Evolutionary conservation across 2,329 filamentous ascomycete genomes (phyloP), one percentile per base, ranked within the genome.

Genomic region (Alternaria arbusti): DNA sequence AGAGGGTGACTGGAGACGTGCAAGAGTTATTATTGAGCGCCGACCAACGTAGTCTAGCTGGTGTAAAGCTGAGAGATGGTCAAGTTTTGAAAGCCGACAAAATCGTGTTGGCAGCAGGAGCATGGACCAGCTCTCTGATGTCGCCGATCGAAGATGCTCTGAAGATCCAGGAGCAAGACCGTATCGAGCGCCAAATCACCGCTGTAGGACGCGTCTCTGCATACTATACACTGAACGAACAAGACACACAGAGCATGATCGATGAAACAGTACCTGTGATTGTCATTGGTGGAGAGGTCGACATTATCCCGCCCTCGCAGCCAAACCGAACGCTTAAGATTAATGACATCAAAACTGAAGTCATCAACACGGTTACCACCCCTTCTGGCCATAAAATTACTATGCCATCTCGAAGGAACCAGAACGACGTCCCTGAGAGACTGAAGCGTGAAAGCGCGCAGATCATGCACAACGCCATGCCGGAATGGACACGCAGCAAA

Each of bases 201-300:
- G 87, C 88, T 5, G 87, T 87, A 0, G 89, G 86, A 2, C 86
- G 89, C 15, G 85, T 85, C 3, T 87, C 87, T 0, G 87, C 86
- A 0, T 86, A 89, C 77, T 85, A 86, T 25, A 82, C 83, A 32
- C 81, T 90, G 7, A 82, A 83, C 6, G 79, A 83, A 1, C 77
- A 79, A 11, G 85, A 89, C 65, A 65, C 69, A 0, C 69, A 60
- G 22, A 43, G 51, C 81, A 83, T 70, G 72, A 83, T 55, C 78
- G 80, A 69, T 84, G 87, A 60, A 74, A 81, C 43, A 68, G 82
- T 87, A 40, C 88, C 88, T 0, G 86, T 89, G 0, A 79, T 89
- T 11, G 81, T 85, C 9, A 83, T 84, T 59, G 83, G 83, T 0
- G 80, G 77, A 9, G 69, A 81, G 63, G 82, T 82, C 4, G 84